Evolutionary conservation across 2,329 filamentous ascomycete species (phyloP).

Genomic region (Neofusicoccum sp.): DNA sequence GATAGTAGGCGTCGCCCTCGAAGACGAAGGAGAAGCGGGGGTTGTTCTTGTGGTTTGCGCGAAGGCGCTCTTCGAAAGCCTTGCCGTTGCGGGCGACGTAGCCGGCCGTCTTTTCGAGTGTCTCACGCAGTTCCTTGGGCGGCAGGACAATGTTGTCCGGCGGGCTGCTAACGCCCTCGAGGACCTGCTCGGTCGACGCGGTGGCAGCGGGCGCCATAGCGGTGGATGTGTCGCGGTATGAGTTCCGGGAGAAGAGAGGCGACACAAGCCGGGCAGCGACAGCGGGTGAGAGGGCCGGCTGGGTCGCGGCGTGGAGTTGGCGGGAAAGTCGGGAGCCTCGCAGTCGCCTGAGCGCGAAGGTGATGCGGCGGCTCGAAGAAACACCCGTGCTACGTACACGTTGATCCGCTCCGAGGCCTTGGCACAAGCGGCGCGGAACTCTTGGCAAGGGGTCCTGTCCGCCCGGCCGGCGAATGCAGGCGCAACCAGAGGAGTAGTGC

Average conservation of each 20-base stretch:
- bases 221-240: not conserved
- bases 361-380: not conserved
- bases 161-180: conserved; percentile 62
- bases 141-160: conserved; percentile 83
- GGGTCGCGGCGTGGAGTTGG: not conserved
- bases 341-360: not conserved
- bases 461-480: too few species aligned
- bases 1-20: conserved; percentile 75
- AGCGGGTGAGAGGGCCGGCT: not conserved
- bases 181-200: conserved; percentile 25
- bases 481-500: too few species aligned
- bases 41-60: conserved; percentile 78
- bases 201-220: not conserved
- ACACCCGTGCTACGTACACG: not conserved
- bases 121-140: conserved; percentile 74
- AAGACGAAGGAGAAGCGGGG: conserved; percentile 90
- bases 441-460: too few species aligned
- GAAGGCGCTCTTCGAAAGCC: conserved; percentile 77
- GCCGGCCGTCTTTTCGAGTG: conserved; percentile 92
- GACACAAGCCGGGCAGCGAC: not conserved
- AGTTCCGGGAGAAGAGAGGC: not conserved
- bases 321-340: not conserved
- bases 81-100: conserved; percentile 72
- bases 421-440: not conserved
- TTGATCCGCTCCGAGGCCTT: not conserved